A percentile compares a stretch with the other conserved stretches of the same genome.
Evolutionary conservation across 2,329 filamentous ascomycete genomes (phyloP).

Genomic region (Penicillium sp.): DNA sequence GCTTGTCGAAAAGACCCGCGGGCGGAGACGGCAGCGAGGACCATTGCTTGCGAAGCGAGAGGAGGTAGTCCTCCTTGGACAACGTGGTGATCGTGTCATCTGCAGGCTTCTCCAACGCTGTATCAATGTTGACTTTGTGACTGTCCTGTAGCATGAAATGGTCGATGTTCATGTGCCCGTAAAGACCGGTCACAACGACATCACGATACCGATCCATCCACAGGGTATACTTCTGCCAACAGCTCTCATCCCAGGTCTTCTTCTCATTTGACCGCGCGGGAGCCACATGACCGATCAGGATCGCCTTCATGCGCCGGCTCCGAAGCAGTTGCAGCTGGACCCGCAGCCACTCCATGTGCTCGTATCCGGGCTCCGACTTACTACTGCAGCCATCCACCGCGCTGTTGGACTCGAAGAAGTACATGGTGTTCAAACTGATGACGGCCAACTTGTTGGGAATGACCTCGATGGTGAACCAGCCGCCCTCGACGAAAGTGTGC

Average conservation of each 20-base stretch:
- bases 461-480: constrained; percentile 93
- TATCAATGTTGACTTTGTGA: constrained; percentile 67
- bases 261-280: constrained; percentile 85
- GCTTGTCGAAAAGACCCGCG: constrained; percentile 17
- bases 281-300: constrained; percentile 90
- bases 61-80: constrained; percentile 77
- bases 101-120: constrained; percentile 25
- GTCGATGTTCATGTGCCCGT: constrained; percentile 98
- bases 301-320: constrained; percentile 85
- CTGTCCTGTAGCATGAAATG: constrained; percentile 94
- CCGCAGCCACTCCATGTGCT: constrained; percentile 94
- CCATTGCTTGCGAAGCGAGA: constrained; percentile 78
- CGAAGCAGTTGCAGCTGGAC: constrained; percentile 84
- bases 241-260: constrained; percentile 90
- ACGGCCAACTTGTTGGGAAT: constrained; percentile 83
- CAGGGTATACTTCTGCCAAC: constrained; percentile 95
- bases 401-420: constrained; percentile 91
- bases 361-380: constrained; percentile 81
- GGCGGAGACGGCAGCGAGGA: constrained; percentile 67
- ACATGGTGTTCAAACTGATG: constrained; percentile 93
- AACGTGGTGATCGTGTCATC: constrained; percentile 59
- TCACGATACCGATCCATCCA: constrained; percentile 92
- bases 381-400: constrained; percentile 86
- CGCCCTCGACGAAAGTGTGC: constrained; percentile 87
- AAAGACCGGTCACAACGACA: constrained; percentile 76